A percentile compares a stretch with the other conserved stretches of the same genome.
Conservation (phyloP, 2,329 filamentous ascomycete species). For the Calonectria leucothoes region DNA sequence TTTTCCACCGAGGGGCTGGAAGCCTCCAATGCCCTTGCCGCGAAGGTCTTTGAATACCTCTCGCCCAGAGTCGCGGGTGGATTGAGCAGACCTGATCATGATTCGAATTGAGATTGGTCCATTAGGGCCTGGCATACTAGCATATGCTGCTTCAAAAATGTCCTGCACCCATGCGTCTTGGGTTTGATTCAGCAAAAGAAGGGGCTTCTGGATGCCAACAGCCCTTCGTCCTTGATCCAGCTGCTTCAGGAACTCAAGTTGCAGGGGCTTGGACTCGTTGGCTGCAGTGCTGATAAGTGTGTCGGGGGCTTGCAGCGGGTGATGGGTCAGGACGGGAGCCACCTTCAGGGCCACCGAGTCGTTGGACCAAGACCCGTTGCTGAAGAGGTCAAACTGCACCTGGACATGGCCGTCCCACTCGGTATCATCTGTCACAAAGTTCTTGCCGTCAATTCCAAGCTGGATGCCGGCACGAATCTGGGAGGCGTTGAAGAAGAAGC, state of each 20-base stretch:
- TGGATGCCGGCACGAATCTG: constrained; percentile 45
- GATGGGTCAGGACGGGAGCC: constrained; percentile 52
- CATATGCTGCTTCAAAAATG: constrained; percentile 52
- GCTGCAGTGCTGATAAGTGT: constrained; percentile 39
- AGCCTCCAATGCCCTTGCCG: constrained; percentile 43
- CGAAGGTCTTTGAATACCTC: constrained; percentile 48
- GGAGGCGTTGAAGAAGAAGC: constrained; percentile 43
- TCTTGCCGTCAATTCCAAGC: constrained; percentile 51
- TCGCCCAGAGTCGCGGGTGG: constrained; percentile 40
- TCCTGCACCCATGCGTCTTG: constrained; percentile 54
- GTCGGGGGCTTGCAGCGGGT: constrained; percentile 47
- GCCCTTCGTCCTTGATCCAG: constrained; percentile 25
- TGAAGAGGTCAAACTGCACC: constrained; percentile 44
- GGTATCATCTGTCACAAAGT: constrained; percentile 35
- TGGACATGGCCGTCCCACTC: constrained; percentile 45
- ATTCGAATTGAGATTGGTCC: constrained; percentile 47
- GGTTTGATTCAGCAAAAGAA: constrained; percentile 37
- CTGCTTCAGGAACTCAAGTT: constrained; percentile 33
- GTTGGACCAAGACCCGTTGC: constrained; percentile 23
- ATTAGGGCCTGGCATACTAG: constrained; percentile 51
- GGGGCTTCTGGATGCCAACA: constrained; percentile 30
- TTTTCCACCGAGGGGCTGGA: constrained; percentile 37
- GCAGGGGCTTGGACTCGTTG: background rate
- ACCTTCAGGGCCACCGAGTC: constrained; percentile 49
- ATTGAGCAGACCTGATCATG: constrained; percentile 47